Evolutionary conservation across 805 yeast species (phyloP).

Genomic region (Starmera amethionina): DNA sequence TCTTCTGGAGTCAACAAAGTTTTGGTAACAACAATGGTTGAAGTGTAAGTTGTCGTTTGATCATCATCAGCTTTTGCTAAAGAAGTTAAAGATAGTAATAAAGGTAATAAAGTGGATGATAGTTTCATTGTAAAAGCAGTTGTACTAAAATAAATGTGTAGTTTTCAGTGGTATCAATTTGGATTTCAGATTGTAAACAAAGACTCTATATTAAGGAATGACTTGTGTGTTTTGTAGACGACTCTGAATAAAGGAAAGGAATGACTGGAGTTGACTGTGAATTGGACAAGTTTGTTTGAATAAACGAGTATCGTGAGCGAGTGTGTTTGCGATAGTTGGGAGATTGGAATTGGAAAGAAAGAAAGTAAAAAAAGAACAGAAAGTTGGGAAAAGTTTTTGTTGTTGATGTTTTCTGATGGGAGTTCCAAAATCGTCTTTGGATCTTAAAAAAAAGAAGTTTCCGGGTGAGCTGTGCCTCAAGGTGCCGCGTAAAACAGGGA

Average conservation of each 20-base stretch:
- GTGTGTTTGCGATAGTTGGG: too few relatives aligned
- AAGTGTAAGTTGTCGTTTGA: conserved; percentile 25
- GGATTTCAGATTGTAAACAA: too few relatives aligned
- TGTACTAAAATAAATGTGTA: too few relatives aligned
- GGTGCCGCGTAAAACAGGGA: too few relatives aligned
- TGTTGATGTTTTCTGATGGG: background rate
- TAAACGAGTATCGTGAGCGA: background rate
- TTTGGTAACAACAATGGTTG: conserved; percentile 25
- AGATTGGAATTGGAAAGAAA: too few relatives aligned
- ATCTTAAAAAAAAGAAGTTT: too few relatives aligned
- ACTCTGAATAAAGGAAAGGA: background rate
- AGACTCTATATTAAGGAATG: background rate
- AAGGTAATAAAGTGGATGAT: conserved; percentile 11
- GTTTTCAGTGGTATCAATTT: too few relatives aligned
- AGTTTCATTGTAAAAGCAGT: conserved; percentile 10
- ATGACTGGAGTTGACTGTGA: background rate
- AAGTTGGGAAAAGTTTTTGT: background rate
- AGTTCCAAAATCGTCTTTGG: background rate
- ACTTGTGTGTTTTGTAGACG: background rate
- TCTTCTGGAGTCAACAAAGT: conserved; percentile 17
- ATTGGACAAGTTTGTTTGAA: background rate
- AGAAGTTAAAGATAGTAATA: conserved; percentile 21
- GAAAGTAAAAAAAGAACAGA: background rate
- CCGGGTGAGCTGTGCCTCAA: too few relatives aligned
- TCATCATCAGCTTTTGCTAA: conserved; percentile 22